phyloP scores from a whole-genome alignment of 352 stramenopile species.

The Phytophthora multivora region DNA sequence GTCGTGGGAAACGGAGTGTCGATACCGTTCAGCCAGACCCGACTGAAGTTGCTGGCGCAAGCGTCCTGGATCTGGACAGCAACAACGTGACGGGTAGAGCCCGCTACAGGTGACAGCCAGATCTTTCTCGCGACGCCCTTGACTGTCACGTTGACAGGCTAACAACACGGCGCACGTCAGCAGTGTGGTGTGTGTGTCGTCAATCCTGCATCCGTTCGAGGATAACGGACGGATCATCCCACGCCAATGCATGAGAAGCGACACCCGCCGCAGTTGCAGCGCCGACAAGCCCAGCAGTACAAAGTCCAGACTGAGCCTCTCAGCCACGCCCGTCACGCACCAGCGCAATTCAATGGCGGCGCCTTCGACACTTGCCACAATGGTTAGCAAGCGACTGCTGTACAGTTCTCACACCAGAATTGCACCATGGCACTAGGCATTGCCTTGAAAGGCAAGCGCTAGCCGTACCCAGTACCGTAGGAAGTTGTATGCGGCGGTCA shows the following conservation, averaged over 20 bases:
- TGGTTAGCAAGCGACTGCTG: background rate
- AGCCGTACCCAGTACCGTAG: background rate
- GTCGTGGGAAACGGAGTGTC: slow-evolving; percentile 26
- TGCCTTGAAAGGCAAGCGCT: background rate
- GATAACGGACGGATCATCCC: slow-evolving; percentile 12
- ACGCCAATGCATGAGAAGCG: slow-evolving; percentile 4
- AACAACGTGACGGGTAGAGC: slow-evolving; percentile 2
- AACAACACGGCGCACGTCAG: background rate
- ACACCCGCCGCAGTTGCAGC: too few species aligned
- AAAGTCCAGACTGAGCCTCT: background rate
- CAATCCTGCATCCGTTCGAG: slow-evolving; percentile 22
- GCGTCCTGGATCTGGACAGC: slow-evolving; percentile 9
- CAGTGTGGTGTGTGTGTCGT: background rate
- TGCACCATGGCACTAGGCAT: slow-evolving; percentile 1
- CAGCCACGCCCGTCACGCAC: background rate
- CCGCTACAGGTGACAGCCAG: slow-evolving; percentile 9
- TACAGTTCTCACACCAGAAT: slow-evolving; percentile 2
- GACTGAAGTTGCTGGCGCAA: slow-evolving; percentile 30
- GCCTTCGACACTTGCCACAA: slow-evolving; percentile 6
- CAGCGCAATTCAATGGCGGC: slow-evolving; percentile 6
- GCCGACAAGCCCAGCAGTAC: too few species aligned
- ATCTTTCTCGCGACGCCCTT: slow-evolving; percentile 3
- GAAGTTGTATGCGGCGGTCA: background rate
- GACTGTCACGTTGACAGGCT: background rate
- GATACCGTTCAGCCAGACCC: slow-evolving; percentile 23